Conservation (phyloP, 257 asterid genomes). For the Perilla frutescens region DNA sequence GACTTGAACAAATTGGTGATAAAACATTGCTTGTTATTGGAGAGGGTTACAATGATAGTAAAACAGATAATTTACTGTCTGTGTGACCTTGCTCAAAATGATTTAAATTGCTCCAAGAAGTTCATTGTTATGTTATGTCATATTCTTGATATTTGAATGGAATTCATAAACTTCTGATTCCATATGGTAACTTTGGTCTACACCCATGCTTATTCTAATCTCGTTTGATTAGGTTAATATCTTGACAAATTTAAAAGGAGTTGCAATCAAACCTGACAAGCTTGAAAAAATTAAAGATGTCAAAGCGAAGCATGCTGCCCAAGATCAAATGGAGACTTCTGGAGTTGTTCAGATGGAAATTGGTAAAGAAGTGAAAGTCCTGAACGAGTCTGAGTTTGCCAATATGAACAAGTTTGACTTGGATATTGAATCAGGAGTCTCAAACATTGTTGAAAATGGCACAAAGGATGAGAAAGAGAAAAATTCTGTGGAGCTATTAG, state of each 20-base stretch:
- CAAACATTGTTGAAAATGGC: neutral
- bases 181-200: neutral
- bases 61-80: neutral
- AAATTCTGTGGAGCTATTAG: neutral
- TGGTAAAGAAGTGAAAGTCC: neutral
- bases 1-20: neutral
- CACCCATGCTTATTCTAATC: conserved; percentile 20
- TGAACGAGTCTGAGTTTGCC: conserved; percentile 3
- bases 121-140: conserved; percentile 1
- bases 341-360: conserved; percentile 18
- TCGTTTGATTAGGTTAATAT: conserved; percentile 62
- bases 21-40: neutral
- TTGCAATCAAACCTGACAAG: neutral
- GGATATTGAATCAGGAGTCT: neutral
- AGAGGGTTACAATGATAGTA: conserved; percentile 10
- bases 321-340: conserved; percentile 53
- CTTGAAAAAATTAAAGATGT: conserved; percentile 27
- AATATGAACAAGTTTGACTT: neutral
- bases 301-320: conserved; percentile 56
- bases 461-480: neutral
- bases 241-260: conserved; percentile 63
- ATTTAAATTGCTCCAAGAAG: neutral
- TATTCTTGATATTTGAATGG: neutral
- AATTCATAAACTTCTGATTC: neutral
- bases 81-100: conserved; percentile 1